Percentiles rank a stretch among this genome's conserved stretches.
Evolutionary conservation across 768 basidiomycete species (phyloP).

Genomic region (Leccinum broughii): DNA sequence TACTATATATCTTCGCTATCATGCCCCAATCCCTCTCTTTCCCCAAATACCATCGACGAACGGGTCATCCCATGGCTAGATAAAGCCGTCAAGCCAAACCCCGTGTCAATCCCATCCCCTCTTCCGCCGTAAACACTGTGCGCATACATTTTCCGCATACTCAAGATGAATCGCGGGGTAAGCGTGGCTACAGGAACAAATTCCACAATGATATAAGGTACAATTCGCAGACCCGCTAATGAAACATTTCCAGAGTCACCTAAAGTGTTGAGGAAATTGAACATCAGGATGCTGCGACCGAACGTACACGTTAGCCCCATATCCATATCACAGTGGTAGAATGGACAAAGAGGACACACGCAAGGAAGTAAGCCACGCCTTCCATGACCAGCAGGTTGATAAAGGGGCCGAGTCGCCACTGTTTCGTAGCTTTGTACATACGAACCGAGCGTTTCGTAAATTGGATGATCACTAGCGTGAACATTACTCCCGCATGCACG

Average conservation of each 20-base stretch:
- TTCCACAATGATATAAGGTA: neutral
- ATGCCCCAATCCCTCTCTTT: neutral
- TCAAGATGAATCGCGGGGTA: neutral
- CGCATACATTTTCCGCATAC: neutral
- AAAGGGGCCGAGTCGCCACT: neutral
- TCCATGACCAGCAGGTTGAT: neutral
- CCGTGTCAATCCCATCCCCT: neutral
- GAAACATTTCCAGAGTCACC: neutral
- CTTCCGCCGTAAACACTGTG: neutral
- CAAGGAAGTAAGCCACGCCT: neutral
- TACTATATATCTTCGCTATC: neutral
- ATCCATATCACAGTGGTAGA: neutral
- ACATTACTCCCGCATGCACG: neutral
- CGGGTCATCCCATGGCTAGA: neutral
- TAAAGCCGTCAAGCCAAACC: neutral
- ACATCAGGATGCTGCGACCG: neutral
- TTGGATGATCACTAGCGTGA: neutral
- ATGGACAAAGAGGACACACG: neutral
- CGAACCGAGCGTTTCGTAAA: neutral
- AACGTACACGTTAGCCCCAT: neutral
- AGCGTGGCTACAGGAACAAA: neutral
- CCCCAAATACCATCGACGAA: neutral
- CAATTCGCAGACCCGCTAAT: fast-evolving
- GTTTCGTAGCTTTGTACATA: neutral
- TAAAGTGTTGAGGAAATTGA: neutral